Evolutionary conservation across 345 rosid species (phyloP), one percentile per base, ranked within the genome.

Genomic region (Eucalyptus regnans): DNA sequence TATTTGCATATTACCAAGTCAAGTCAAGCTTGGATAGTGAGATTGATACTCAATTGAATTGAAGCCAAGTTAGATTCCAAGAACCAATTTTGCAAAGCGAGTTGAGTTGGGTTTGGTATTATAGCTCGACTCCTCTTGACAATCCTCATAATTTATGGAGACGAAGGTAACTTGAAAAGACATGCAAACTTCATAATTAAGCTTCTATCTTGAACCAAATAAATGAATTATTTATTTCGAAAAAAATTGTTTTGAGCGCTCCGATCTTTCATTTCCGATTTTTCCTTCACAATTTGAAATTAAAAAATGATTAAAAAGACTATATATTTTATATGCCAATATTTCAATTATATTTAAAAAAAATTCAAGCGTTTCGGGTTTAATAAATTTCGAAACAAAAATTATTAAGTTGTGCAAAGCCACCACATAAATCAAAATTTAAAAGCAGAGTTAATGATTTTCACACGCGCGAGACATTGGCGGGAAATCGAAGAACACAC

Each of bases 401-500:
- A 12, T 10, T 3, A 41, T 8, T 17, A 68, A 33, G 43, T 5
- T 3, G 44, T 4, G 44, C 80, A 68, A 33, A 31, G 37, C 23
- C 4, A 71, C 81, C 18, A 71, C 22, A 71, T 4, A 71, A 71
- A 71, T 37, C 13, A 71, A 71, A 37, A 10, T 43, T 71, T 3
- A 71, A 9, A 37, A 71, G 83, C 1, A 37, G 46, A 71, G 46
- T 71, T 71, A 2, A 18, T 37, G 46, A 71, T 18, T 37, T 71
- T 71, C 83, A 71, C 83, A 71, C 83, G 27, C 3, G 83, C 0
- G 27, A 79, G 13, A 56, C n/a, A 14, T 56, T 94, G 96, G 95
- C 95, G 96, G 96, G 93, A 93, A 91, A 84, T 17, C 23, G 49
- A 52, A 80, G 54, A 48, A 18, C 46, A 4, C 80, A 33, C 27